phyloP scores from a whole-genome alignment of 1,139 yeast genomes.

The Torulaspora pretoriensis region DNA sequence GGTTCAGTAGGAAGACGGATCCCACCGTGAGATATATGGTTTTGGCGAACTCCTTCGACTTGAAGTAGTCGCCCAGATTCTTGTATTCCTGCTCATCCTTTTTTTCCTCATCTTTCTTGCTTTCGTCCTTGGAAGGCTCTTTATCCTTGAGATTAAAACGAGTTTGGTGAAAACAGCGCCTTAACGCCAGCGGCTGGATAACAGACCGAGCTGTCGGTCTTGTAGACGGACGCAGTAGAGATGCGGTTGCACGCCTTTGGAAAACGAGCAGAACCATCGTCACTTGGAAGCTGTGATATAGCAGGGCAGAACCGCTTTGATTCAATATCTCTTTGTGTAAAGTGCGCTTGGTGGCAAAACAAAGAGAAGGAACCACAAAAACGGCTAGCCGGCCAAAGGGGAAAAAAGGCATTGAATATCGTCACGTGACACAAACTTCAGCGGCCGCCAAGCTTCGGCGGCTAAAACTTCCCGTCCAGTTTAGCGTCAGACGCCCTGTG shows the following conservation, averaged over 20 bases:
- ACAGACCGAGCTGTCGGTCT: not conserved
- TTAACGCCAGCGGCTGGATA: not conserved
- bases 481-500: not conserved
- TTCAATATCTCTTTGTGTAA: not conserved
- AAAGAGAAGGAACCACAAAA: not conserved
- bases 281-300: not conserved
- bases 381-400: too few relatives aligned
- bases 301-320: not conserved
- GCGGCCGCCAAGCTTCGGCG: not conserved
- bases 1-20: constrained; percentile 38
- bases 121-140: constrained; percentile 10
- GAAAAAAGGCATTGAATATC: not conserved
- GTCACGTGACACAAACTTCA: too few relatives aligned
- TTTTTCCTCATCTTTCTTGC: constrained; percentile 30
- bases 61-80: constrained; percentile 37
- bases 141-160: constrained; percentile 1
- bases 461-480: not conserved
- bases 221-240: not conserved
- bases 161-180: constrained; percentile 3
- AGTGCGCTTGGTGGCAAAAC: not conserved
- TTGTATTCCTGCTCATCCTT: constrained; percentile 29
- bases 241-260: constrained; percentile 3
- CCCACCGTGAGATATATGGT: constrained; percentile 39
- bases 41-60: constrained; percentile 41
- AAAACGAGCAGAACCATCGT: not conserved